Conservation (phyloP, 2,329 filamentous ascomycete species). For the Paramyrothecium roridum region DNA sequence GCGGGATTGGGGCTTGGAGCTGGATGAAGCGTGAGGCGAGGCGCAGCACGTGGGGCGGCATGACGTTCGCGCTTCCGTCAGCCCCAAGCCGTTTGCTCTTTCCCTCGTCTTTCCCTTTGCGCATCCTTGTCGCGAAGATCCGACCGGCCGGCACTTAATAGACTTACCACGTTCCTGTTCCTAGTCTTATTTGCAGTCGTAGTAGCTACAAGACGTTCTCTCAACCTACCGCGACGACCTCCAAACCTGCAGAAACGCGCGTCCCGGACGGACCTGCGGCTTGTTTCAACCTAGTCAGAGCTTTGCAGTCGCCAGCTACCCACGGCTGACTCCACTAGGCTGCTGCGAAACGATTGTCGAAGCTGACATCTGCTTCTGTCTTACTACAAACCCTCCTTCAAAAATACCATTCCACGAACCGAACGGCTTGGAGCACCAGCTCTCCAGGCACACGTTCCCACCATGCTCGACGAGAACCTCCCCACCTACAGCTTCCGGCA, state of each 20-base stretch:
- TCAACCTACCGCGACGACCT: too few relatives aligned
- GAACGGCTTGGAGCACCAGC: too few relatives aligned
- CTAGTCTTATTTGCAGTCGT: too few relatives aligned
- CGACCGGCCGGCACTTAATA: too few relatives aligned
- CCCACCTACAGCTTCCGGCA: constrained; percentile 63
- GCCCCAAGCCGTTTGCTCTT: background rate
- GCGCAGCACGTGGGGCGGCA: background rate
- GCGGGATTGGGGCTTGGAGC: background rate
- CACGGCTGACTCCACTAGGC: too few relatives aligned
- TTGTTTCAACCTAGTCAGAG: background rate
- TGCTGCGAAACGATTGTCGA: too few relatives aligned
- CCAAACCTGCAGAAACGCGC: too few relatives aligned
- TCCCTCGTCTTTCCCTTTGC: background rate
- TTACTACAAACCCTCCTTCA: background rate
- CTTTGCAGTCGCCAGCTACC: background rate
- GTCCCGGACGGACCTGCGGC: background rate
- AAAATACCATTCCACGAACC: too few relatives aligned
- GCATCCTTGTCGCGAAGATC: too few relatives aligned
- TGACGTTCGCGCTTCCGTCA: background rate
- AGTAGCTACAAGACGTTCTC: too few relatives aligned
- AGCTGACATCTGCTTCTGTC: background rate
- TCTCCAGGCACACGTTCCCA: constrained; percentile 1
- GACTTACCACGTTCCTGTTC: too few relatives aligned
- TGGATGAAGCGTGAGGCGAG: background rate
- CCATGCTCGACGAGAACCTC: constrained; percentile 92